A percentile compares a stretch with the other conserved stretches of the same genome.
Conservation (phyloP, 2,329 filamentous ascomycete species). For the Mollisia scopiformis region DNA sequence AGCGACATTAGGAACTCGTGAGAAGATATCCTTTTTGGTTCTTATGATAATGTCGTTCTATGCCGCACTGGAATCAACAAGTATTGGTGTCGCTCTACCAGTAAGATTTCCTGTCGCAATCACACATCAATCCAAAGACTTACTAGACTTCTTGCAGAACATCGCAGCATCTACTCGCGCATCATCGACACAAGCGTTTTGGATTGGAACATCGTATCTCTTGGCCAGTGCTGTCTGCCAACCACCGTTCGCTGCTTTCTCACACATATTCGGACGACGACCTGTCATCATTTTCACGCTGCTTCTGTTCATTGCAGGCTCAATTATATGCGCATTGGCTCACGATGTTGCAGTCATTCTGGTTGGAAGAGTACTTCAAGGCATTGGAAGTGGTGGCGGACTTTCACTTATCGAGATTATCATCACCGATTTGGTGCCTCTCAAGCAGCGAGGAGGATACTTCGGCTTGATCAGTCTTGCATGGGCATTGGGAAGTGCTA, state of each 20-base stretch:
- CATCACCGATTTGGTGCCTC: conserved; percentile 45
- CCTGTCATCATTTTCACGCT: conserved; percentile 12
- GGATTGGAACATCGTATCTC: conserved; percentile 71
- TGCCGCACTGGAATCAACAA: conserved; percentile 8
- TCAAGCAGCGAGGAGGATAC: conserved; percentile 43
- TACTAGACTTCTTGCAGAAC: not conserved
- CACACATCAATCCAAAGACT: not conserved
- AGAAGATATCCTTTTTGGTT: not conserved
- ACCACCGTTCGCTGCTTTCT: conserved; percentile 39
- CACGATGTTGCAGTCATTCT: conserved; percentile 29
- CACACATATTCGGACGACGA: conserved; percentile 18
- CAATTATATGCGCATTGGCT: conserved; percentile 36
- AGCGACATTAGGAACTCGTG: not conserved
- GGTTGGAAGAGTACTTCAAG: conserved; percentile 45
- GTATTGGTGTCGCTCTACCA: conserved; percentile 3
- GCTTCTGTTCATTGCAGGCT: conserved; percentile 12
- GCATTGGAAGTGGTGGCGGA: conserved; percentile 51
- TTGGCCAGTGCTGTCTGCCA: conserved; percentile 62
- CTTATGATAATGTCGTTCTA: conserved; percentile 4
- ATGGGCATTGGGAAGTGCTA: conserved; percentile 24
- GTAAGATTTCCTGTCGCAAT: too few species aligned
- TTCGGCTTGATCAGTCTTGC: conserved; percentile 32
- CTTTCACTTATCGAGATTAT: conserved; percentile 46
- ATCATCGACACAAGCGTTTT: conserved; percentile 56
- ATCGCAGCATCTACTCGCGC: not conserved